phyloP scores from a whole-genome alignment of 371 early-diverging fungal genomes.

The Mucor lusitanicus region DNA sequence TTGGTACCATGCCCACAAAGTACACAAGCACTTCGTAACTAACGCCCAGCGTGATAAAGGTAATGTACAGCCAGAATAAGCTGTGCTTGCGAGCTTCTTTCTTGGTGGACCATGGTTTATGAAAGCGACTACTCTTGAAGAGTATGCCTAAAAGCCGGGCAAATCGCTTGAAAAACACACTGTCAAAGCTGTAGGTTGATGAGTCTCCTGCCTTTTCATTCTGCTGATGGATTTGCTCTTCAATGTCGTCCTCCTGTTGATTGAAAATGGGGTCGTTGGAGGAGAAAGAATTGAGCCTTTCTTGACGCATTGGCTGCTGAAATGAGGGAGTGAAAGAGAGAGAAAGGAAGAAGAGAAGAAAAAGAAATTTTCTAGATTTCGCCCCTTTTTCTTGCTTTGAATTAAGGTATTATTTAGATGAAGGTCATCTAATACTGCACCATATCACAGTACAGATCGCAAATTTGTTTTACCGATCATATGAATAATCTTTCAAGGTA shows the following conservation, averaged over 20 bases:
- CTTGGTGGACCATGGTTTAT: constrained; percentile 23
- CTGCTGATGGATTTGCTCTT: background rate
- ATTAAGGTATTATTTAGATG: background rate
- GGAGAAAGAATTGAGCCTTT: constrained; percentile 6
- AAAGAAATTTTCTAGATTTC: background rate
- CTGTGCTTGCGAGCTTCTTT: constrained; percentile 30
- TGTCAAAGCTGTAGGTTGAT: constrained; percentile 43
- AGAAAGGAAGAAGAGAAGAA: background rate
- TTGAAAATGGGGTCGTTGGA: constrained; percentile 11
- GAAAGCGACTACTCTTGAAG: constrained; percentile 19
- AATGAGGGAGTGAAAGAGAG: background rate
- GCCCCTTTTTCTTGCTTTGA: background rate
- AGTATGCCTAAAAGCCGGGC: constrained; percentile 45
- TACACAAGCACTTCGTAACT: constrained; percentile 67
- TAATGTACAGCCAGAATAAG: constrained; percentile 50
- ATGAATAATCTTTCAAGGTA: background rate
- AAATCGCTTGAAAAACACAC: constrained; percentile 50
- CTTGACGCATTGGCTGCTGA: background rate
- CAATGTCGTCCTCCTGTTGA: background rate
- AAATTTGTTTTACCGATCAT: constrained; percentile 4
- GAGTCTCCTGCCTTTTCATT: background rate
- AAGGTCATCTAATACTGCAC: background rate
- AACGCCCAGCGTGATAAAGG: constrained; percentile 45
- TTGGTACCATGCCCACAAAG: constrained; percentile 71
- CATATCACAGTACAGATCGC: background rate